Percentiles rank a stretch among this genome's conserved stretches.
Conservation (phyloP, 177 flowering plant genomes). For the Vitis hybrid region DNA sequence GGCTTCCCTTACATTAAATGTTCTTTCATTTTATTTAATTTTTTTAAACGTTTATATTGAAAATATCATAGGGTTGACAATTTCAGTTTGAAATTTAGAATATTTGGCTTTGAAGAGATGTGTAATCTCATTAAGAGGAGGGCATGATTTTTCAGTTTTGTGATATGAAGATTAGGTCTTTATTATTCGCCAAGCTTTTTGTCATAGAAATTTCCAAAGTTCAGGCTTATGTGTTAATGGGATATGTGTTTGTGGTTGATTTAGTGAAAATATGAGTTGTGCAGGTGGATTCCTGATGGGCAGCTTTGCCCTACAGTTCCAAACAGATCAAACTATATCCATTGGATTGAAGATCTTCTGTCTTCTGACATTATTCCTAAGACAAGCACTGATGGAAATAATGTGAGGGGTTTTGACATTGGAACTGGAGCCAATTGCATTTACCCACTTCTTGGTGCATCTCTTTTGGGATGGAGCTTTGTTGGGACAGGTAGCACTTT, state of each 20-base stretch:
- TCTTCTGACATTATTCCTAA: conserved; percentile 55
- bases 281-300: conserved; percentile 98
- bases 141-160: too few relatives aligned
- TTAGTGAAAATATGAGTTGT: conserved; percentile 4
- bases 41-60: too few relatives aligned
- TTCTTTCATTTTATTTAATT: too few relatives aligned
- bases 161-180: too few relatives aligned
- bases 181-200: too few relatives aligned
- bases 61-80: too few relatives aligned
- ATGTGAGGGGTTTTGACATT: conserved; percentile 83
- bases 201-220: too few relatives aligned
- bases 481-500: conserved; percentile 76
- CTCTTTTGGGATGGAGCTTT: conserved; percentile 88
- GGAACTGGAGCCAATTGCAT: conserved; percentile 98
- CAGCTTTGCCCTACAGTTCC: conserved; percentile 95
- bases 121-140: too few relatives aligned
- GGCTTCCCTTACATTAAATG: too few relatives aligned
- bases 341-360: conserved; percentile 92
- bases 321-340: conserved; percentile 90
- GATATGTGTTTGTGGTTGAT: neutral
- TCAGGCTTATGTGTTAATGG: neutral
- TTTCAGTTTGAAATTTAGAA: too few relatives aligned
- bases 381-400: conserved; percentile 22
- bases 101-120: too few relatives aligned
- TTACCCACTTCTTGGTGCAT: conserved; percentile 96